These are phyloP conservation scores for Echria macrotheca DNA, from an alignment of 495 filamentous ascomycete species.

Conservation along the genomic window DNA sequence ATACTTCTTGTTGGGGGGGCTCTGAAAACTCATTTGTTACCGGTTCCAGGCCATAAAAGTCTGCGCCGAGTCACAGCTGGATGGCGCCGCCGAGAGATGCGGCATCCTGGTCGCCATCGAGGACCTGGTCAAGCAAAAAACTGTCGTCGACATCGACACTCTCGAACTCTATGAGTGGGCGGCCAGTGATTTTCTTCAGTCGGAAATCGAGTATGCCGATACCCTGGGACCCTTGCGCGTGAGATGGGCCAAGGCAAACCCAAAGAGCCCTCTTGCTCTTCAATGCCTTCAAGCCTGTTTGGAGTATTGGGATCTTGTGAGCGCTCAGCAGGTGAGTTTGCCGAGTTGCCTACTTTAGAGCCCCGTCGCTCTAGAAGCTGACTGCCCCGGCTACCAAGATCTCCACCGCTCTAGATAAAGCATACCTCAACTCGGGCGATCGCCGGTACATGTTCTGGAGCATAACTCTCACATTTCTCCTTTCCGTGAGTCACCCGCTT, in stretches of 20 bases:
- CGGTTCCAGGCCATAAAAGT: constrained; percentile 37
- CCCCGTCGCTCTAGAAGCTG: background rate
- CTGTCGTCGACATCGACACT: constrained; percentile 33
- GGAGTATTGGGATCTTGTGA: constrained; percentile 41
- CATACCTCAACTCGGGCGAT: constrained; percentile 30
- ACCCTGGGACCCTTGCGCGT: constrained; percentile 37
- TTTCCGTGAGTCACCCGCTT: constrained; percentile 33
- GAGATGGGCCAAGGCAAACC: constrained; percentile 38
- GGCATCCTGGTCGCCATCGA: constrained; percentile 31
- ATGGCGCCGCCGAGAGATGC: constrained; percentile 32
- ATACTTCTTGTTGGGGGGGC: background rate
- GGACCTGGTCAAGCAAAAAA: constrained; percentile 33
- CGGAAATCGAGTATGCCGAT: constrained; percentile 30
- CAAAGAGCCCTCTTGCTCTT: constrained; percentile 31
- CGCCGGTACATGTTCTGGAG: constrained; percentile 39
- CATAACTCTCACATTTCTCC: constrained; percentile 37
- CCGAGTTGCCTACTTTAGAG: background rate
- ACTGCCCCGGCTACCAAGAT: constrained; percentile 28
- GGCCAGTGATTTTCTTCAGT: constrained; percentile 20
- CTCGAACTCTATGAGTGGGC: constrained; percentile 42
- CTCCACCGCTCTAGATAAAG: constrained; percentile 38
- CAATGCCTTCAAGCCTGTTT: constrained; percentile 40
- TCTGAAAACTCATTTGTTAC: constrained; percentile 11
- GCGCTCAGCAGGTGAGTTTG: constrained; percentile 44
- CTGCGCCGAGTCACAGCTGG: constrained; percentile 39